Evolutionary conservation across 1,284 basidiomycete species (phyloP), one percentile per base, ranked within the genome.

Genomic region (Sphagnurus paluster): DNA sequence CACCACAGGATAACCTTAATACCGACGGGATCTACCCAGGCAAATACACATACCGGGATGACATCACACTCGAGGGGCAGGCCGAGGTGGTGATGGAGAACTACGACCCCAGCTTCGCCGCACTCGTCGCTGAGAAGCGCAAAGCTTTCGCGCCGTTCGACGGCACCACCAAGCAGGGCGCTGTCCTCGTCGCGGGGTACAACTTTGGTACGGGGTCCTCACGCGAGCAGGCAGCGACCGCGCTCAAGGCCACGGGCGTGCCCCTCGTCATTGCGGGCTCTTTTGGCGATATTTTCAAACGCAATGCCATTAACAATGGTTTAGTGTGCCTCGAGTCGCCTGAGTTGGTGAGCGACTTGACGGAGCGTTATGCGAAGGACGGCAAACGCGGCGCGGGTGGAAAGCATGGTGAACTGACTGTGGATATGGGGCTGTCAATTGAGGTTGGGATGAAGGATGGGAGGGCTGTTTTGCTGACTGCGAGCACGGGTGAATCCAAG

Each of bases 31-130:
- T 99, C 63, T 99, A 99, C 71, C 97, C 96, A 0, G 97, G 96
- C 26, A 99, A 98, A 69, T 99, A 99, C 70, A 99, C 97, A 0
- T 99, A 99, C 69, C 94, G 98, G 68, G 96, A 99, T 66, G 97
- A 98, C 64, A 98, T 99, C 62, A 98, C 96, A 0, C 91, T 95
- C 26, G 86, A 87, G 54, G 82, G 87, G 23, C 96, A 99, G 67
- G 95, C 94, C 1, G 82, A 97, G 61, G 90, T 99, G n/a, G 96
- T 98, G 25, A 93, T 93, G 90, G 96, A 99, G 75, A 99, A 99
- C 74, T 99, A 99, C 68, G 96, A 99, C 61, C 85, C 92, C 0
- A 66, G 74, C 0, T 99, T 99, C 63, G 92, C 96, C 10, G 49
- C 70, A 1, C 81, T 84, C 37, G 86, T 95, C 41, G 79, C 84